Percentiles rank a stretch among this genome's conserved stretches.
phyloP scores from a whole-genome alignment of 202 grass and related monocot genomes.

The Setaria italica region DNA sequence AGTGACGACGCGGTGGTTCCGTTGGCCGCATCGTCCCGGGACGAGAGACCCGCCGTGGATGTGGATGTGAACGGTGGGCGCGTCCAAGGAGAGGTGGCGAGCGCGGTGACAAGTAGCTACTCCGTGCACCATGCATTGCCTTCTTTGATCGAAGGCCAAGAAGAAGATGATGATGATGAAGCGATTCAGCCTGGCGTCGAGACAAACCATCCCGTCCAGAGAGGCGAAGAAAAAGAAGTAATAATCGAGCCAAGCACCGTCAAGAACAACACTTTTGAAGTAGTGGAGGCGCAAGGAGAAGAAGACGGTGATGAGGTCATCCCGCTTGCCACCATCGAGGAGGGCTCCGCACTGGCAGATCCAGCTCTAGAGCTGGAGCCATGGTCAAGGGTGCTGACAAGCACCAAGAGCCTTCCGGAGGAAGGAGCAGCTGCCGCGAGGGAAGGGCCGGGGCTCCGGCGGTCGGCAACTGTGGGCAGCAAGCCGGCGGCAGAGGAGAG shows the following conservation, averaged over 20 bases:
- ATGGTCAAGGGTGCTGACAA: background rate
- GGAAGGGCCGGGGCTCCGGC: background rate
- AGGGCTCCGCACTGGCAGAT: background rate
- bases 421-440: background rate
- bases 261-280: too few relatives aligned
- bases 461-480: conserved; percentile 14
- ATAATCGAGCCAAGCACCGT: background rate
- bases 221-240: background rate
- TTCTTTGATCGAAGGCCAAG: background rate
- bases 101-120: background rate
- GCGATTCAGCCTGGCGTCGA: background rate
- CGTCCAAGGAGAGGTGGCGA: background rate
- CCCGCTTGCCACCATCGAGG: background rate
- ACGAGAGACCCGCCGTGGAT: background rate
- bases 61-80: background rate
- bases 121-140: background rate
- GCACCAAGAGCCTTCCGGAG: background rate
- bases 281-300: background rate
- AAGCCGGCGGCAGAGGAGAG: conserved; percentile 25
- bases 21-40: background rate
- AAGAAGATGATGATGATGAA: too few relatives aligned
- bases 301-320: background rate
- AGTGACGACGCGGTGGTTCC: background rate
- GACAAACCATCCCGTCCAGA: background rate
- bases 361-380: background rate